Percentiles rank a stretch among this genome's conserved stretches.
These are phyloP conservation scores for Pseudocercospora fijiensis DNA, from an alignment of 2,329 filamentous ascomycete species.

Conservation along the genomic window DNA sequence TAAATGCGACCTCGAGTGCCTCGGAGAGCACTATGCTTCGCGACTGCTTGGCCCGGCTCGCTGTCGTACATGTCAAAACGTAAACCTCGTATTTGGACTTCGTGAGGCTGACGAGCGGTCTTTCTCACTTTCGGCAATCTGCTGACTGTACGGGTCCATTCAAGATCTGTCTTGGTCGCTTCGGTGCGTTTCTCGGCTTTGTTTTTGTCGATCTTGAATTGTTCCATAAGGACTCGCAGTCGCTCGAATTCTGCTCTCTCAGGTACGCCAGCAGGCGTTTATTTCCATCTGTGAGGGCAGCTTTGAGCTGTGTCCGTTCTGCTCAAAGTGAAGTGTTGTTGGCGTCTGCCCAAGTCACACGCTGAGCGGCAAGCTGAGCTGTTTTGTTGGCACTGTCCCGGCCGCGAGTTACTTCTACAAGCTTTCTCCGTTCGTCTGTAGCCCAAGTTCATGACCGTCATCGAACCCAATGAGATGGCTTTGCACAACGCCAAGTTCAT, in stretches of 20 bases:
- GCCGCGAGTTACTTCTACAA: conserved; percentile 29
- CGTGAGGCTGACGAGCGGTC: too few species aligned
- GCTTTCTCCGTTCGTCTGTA: conserved; percentile 32
- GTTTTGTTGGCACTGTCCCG: conserved; percentile 31
- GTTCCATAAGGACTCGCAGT: conserved; percentile 25
- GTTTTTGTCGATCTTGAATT: conserved; percentile 29
- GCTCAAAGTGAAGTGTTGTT: conserved; percentile 27
- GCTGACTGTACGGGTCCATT: conserved; percentile 62
- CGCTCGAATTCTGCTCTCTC: conserved; percentile 38
- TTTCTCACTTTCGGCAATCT: too few species aligned
- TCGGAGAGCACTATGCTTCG: too few species aligned
- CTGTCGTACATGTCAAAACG: too few species aligned
- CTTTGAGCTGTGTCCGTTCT: conserved; percentile 32
- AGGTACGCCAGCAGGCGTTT: conserved; percentile 31
- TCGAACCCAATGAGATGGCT: too few species aligned
- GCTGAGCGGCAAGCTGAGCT: conserved; percentile 28
- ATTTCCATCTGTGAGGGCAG: conserved; percentile 35
- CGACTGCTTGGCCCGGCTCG: too few species aligned
- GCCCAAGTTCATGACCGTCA: too few species aligned
- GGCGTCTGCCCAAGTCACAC: conserved; percentile 24
- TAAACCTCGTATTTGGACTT: too few species aligned
- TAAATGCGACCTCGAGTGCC: too few species aligned
- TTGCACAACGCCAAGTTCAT: too few species aligned
- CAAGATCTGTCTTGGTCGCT: conserved; percentile 49
- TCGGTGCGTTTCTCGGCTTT: conserved; percentile 36